These are phyloP conservation scores for Lepidium aucheri DNA, from an alignment of 345 rosid species.

Conservation along the genomic window DNA sequence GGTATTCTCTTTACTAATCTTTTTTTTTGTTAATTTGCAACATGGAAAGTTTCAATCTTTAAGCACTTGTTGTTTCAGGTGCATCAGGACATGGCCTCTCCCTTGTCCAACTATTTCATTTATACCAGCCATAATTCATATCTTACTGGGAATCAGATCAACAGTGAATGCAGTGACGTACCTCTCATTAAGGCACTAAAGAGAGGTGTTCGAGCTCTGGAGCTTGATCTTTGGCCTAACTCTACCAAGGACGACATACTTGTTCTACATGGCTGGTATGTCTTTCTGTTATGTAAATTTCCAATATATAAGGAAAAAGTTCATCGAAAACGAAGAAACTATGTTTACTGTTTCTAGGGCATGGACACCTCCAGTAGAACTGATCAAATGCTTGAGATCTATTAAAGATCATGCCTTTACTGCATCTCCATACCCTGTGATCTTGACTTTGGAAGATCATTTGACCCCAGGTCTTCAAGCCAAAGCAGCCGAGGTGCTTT, in stretches of 20 bases:
- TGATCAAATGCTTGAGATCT: conserved; percentile 62
- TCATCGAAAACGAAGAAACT: background rate
- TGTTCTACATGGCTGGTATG: conserved; percentile 89
- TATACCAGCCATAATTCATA: conserved; percentile 91
- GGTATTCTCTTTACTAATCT: conserved; percentile 24
- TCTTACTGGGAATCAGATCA: conserved; percentile 90
- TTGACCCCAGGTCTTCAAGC: conserved; percentile 64
- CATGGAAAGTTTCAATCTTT: background rate
- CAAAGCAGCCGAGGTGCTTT: conserved; percentile 63
- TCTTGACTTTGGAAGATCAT: conserved; percentile 73
- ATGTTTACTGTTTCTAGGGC: conserved; percentile 47
- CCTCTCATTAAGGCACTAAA: conserved; percentile 76
- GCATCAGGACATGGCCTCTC: conserved; percentile 80
- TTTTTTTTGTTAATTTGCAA: background rate
- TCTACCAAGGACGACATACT: conserved; percentile 55
- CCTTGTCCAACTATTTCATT: conserved; percentile 81
- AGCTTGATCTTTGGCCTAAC: conserved; percentile 98
- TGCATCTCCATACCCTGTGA: conserved; percentile 58
- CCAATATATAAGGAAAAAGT: background rate
- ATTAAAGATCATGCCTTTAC: conserved; percentile 61
- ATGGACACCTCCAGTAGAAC: conserved; percentile 77
- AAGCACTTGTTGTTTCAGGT: conserved; percentile 41
- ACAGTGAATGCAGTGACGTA: conserved; percentile 87
- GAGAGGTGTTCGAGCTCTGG: conserved; percentile 80
- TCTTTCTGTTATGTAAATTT: conserved; percentile 1